Conservation (phyloP, 768 basidiomycete genomes). For the Plicaturopsis crispa region DNA sequence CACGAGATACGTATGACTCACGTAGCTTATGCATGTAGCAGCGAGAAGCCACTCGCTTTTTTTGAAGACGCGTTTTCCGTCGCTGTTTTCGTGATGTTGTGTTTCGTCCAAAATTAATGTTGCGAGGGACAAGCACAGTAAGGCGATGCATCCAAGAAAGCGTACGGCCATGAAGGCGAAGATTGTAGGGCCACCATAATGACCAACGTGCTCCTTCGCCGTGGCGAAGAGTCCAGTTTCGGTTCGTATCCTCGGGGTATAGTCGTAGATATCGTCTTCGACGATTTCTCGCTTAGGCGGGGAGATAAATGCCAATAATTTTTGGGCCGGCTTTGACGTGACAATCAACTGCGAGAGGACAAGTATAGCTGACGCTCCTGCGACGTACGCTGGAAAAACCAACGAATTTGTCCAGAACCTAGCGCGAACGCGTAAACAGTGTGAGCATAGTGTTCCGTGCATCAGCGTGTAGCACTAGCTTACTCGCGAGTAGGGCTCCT, state of each 20-base stretch:
- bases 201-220: conserved; percentile 4
- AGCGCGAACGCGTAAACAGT: no score
- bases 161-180: conserved; percentile 15
- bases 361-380: conserved; percentile 23
- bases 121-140: conserved; percentile 14
- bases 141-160: conserved; percentile 13
- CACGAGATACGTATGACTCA: no score
- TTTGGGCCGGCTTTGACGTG: conserved; percentile 3
- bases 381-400: conserved; percentile 28
- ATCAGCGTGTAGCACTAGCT: no score
- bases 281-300: no score
- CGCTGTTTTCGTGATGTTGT: no score
- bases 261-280: neutral
- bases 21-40: no score
- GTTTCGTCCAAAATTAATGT: conserved; percentile 3
- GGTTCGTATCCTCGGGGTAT: neutral
- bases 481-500: no score
- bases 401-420: conserved; percentile 18
- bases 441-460: no score
- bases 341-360: conserved; percentile 23
- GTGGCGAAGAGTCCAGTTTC: neutral
- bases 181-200: conserved; percentile 15
- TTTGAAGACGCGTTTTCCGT: no score
- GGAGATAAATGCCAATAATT: neutral
- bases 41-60: no score